phyloP scores from a whole-genome alignment of 2,329 filamentous ascomycete genomes.

The Cercospora citrullina region DNA sequence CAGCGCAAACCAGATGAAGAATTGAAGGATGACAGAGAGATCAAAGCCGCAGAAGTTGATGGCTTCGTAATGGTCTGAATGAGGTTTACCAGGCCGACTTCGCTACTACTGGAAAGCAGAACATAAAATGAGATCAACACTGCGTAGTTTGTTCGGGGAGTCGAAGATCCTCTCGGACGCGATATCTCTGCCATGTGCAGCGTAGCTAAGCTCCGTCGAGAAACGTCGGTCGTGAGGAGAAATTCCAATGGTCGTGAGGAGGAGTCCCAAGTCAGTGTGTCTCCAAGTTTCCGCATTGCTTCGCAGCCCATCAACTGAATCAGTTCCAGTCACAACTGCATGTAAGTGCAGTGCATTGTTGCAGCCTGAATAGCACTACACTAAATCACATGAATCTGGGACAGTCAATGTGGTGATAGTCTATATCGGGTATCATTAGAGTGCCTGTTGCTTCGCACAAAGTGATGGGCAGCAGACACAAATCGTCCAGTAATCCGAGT shows the following conservation, averaged over 20 bases:
- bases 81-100: no score
- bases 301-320: not conserved
- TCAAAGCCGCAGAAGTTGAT: constrained; percentile 1
- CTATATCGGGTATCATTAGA: constrained; percentile 4
- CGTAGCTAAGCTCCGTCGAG: no score
- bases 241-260: no score
- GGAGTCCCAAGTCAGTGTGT: no score
- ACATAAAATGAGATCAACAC: no score
- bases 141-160: no score
- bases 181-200: no score
- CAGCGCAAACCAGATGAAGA: constrained; percentile 52
- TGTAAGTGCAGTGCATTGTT: not conserved
- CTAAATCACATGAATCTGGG: not conserved
- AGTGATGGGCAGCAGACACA: constrained; percentile 15
- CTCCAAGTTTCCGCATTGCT: no score
- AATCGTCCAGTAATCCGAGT: not conserved
- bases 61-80: constrained; percentile 8
- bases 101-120: no score
- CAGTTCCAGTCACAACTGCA: not conserved
- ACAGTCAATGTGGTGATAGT: not conserved
- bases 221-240: no score
- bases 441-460: not conserved
- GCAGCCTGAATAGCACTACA: not conserved
- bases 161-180: no score
- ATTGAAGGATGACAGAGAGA: constrained; percentile 43